Base-by-base conservation (phyloP, 2,329 filamentous ascomycete species). In the Raffaelea arxii region DNA sequence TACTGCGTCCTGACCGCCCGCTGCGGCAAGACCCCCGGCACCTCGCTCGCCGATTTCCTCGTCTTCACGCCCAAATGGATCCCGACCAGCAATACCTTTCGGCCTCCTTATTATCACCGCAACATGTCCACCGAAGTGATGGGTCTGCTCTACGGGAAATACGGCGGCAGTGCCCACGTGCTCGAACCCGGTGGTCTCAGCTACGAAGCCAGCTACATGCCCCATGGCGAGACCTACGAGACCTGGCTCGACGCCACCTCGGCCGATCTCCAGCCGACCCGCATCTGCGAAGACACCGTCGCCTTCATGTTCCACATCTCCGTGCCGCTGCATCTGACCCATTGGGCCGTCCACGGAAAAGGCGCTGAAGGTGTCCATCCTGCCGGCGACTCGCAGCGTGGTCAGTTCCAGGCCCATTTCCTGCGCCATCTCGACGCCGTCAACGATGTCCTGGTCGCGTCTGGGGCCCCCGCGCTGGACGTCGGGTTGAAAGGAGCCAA, bases 21-120 rank as follows among this genome's bases (percentile, higher is more conserved):
- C 46, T n/a, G n/a, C n/a, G 77, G 75, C 19, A 67, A 64, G 16
- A 66, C 71, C 41, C 67, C 72, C 0, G 72, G 74, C 9, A 75
- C 75, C 0, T 71, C 77, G 2, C 61, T 78, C 3, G 73, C 73
- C 0, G 82, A 85, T 60, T 84, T 84, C 51, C 71, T 84, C 40
- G 77, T 81, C 60, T 84, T 85, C 60, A 77, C 78, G 0, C 79
- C 80, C 0, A 70, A 78, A 18, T 84, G 80, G 80, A 70, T 80
- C 14, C 76, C 82, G 1, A 71, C 74, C 0, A 72, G 75, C 41
- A 70, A 72, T 48, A 82, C 80, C 0, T 83, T 81, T 63, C 70
- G 79, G 0, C 77, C 77, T 1, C 80, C 80, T 0, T 84, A 80
- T 62, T 84, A 82, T 58, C 80, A 83, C 58, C 69, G 77, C 40